phyloP scores from a whole-genome alignment of 2,329 filamentous ascomycete genomes.

The Setomelanomma holmii region DNA sequence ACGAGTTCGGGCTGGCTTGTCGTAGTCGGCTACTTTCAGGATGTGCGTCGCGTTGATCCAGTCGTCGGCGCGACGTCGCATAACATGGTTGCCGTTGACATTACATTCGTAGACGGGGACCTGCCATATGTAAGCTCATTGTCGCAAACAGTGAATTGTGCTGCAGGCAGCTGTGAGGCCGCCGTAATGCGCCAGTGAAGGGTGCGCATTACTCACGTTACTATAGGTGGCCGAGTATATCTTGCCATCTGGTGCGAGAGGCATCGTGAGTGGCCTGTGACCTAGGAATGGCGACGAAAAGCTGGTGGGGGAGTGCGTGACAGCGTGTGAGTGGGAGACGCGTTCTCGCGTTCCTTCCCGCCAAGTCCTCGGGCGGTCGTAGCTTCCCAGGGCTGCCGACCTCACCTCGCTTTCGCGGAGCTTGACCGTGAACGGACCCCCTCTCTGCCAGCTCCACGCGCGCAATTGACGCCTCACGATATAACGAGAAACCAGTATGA shows the following conservation, averaged over 20 bases:
- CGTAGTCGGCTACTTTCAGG: slow-evolving; percentile 93
- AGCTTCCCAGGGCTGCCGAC: slow-evolving; percentile 23
- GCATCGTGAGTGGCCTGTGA: slow-evolving; percentile 39
- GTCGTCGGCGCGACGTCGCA: slow-evolving; percentile 90
- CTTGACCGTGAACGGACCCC: slow-evolving; percentile 16
- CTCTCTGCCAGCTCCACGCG: slow-evolving; percentile 17
- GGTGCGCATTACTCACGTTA: slow-evolving; percentile 47
- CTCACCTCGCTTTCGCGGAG: slow-evolving; percentile 19
- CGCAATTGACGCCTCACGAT: slow-evolving; percentile 31
- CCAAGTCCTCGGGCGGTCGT: slow-evolving; percentile 22
- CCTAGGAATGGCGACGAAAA: slow-evolving; percentile 2
- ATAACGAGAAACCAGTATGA: slow-evolving; percentile 42
- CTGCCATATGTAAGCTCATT: slow-evolving; percentile 56
- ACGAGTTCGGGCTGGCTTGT: slow-evolving; percentile 92
- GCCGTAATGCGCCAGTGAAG: background rate
- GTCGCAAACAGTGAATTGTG: slow-evolving; percentile 6
- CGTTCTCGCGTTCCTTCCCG: slow-evolving; percentile 20
- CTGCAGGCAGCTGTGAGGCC: slow-evolving; percentile 1
- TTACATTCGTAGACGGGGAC: slow-evolving; percentile 96
- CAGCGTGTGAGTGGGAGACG: slow-evolving; percentile 18
- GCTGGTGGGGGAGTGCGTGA: slow-evolving; percentile 9
- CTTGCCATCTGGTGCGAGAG: slow-evolving; percentile 50
- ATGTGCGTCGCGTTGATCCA: slow-evolving; percentile 99
- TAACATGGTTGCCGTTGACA: slow-evolving; percentile 88
- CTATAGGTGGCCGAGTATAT: slow-evolving; percentile 72